A percentile compares a stretch with the other conserved stretches of the same genome.
phyloP scores from a whole-genome alignment of 306 rosid species.

The Dryas octopetala region DNA sequence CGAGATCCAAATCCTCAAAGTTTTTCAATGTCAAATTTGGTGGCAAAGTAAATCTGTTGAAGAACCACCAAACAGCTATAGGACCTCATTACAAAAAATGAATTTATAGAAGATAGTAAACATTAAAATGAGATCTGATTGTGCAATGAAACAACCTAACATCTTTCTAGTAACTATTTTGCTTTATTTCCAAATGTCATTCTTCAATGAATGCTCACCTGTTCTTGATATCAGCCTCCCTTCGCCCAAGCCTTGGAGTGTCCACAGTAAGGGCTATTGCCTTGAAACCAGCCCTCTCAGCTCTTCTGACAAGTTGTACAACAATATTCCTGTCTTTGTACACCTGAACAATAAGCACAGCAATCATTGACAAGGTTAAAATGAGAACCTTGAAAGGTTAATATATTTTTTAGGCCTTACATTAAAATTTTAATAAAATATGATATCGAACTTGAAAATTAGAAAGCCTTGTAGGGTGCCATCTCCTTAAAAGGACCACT shows the following conservation, averaged over 20 bases:
- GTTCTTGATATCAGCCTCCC: constrained; percentile 99
- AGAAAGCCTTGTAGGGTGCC: neutral
- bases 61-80: constrained; percentile 7
- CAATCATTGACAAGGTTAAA: neutral
- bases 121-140: neutral
- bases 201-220: constrained; percentile 41
- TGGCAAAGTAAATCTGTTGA: constrained; percentile 77
- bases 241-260: constrained; percentile 91
- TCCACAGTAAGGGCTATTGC: constrained; percentile 98
- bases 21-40: constrained; percentile 85
- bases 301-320: constrained; percentile 96
- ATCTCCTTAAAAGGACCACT: neutral
- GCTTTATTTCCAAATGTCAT: neutral
- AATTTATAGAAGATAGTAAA: neutral
- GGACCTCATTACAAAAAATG: neutral
- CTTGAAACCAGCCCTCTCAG: constrained; percentile 97
- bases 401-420: neutral
- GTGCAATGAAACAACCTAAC: neutral
- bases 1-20: constrained; percentile 83
- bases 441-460: neutral
- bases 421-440: neutral
- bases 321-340: constrained; percentile 85
- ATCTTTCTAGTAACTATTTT: neutral
- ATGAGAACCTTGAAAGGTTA: neutral
- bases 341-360: constrained; percentile 44